Evolutionary conservation across 768 basidiomycete species (phyloP).

Genomic region (Strobilomyces echinocephalus): DNA sequence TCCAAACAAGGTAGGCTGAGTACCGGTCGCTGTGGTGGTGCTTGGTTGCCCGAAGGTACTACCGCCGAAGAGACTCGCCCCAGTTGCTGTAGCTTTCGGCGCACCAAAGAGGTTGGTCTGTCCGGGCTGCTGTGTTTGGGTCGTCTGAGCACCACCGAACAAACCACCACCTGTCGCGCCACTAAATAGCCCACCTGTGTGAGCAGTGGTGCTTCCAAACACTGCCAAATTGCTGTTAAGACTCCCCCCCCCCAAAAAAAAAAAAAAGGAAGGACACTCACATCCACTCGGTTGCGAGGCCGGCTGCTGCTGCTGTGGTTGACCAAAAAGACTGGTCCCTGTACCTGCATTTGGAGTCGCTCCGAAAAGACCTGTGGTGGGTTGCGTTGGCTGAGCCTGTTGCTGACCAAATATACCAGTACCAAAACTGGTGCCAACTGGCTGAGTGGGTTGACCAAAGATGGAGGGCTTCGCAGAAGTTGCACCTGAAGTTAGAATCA

Average conservation of each 20-base stretch:
- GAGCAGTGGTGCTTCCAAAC: conserved; percentile 33
- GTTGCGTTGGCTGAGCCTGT: conserved; percentile 22
- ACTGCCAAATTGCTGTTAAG: conserved; percentile 25
- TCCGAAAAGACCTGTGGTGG: conserved; percentile 30
- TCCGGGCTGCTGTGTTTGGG: conserved; percentile 34
- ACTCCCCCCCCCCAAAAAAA: too few species aligned
- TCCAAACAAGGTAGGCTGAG: conserved; percentile 45
- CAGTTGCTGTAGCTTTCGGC: conserved; percentile 30
- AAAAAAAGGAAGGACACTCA: conserved; percentile 21
- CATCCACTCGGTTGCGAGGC: conserved; percentile 36
- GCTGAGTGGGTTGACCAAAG: conserved; percentile 47
- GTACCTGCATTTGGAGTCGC: conserved; percentile 12
- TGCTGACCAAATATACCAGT: conserved; percentile 26
- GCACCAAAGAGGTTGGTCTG: conserved; percentile 29
- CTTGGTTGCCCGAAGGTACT: conserved; percentile 42
- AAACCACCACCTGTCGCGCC: conserved; percentile 30
- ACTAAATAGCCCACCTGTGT: conserved; percentile 36
- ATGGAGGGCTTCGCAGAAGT: conserved; percentile 41
- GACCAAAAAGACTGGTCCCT: conserved; percentile 31
- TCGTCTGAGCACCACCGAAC: conserved; percentile 34
- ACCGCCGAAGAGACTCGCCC: conserved; percentile 47
- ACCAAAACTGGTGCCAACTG: conserved; percentile 35
- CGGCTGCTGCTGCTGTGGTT: conserved; percentile 35
- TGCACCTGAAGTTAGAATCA: conserved; percentile 22
- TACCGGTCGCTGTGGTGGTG: conserved; percentile 28